Conservation (phyloP, 2,329 filamentous ascomycete genomes). For the Cyanodermella asteris region DNA sequence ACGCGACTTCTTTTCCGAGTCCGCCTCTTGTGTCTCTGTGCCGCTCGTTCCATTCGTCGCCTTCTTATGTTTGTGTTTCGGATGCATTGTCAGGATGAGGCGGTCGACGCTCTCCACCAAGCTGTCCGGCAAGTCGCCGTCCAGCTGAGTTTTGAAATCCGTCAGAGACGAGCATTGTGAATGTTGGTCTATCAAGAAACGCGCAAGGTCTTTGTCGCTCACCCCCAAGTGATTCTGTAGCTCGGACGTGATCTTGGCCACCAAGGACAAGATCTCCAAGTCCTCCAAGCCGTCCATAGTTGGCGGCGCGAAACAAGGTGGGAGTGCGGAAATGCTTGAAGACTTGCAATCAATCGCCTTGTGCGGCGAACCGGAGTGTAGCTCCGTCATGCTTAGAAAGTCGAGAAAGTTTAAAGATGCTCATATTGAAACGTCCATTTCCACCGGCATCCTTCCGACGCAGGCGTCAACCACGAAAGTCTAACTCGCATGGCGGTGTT, state of each 20-base stretch:
- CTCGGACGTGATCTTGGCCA: constrained; percentile 85
- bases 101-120: constrained; percentile 82
- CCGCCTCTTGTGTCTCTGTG: constrained; percentile 18
- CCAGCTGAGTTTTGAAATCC: constrained; percentile 57
- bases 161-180: constrained; percentile 45
- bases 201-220: constrained; percentile 81
- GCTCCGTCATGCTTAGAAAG: too few relatives aligned
- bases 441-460: too few relatives aligned
- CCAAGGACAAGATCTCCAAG: constrained; percentile 80
- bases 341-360: too few relatives aligned
- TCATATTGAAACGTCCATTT: too few relatives aligned
- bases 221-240: constrained; percentile 84
- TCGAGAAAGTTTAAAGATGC: too few relatives aligned
- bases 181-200: constrained; percentile 87
- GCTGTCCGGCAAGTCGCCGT: constrained; percentile 65
- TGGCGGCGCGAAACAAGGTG: too few relatives aligned
- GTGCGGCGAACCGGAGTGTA: too few relatives aligned
- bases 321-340: too few relatives aligned
- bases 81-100: constrained; percentile 72
- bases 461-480: too few relatives aligned
- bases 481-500: too few relatives aligned
- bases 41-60: constrained; percentile 14
- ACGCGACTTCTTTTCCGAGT: constrained; percentile 50
- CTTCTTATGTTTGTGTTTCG: constrained; percentile 50
- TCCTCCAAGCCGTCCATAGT: constrained; percentile 76